phyloP scores from a whole-genome alignment of 2,329 filamentous ascomycete genomes.

The Plectosphaerella plurivora region DNA sequence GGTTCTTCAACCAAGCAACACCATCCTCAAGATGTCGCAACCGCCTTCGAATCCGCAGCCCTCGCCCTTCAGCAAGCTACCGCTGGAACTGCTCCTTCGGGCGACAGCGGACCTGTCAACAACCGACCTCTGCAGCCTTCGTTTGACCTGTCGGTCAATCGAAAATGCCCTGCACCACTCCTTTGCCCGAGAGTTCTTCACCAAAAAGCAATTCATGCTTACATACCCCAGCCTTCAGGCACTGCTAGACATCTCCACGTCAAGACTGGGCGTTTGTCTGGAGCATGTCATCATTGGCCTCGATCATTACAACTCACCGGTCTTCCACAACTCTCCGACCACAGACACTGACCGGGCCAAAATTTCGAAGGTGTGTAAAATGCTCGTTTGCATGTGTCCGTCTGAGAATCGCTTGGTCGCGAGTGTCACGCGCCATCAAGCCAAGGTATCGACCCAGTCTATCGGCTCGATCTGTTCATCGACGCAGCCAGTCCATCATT shows the following conservation, averaged over 20 bases:
- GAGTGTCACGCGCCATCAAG: too few species aligned
- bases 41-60: too few species aligned
- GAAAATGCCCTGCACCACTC: conserved; percentile 49
- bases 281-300: conserved; percentile 45
- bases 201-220: conserved; percentile 62
- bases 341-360: background rate
- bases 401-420: too few species aligned
- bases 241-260: conserved; percentile 48
- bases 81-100: conserved; percentile 54
- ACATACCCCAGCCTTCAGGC: conserved; percentile 50
- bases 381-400: too few species aligned
- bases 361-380: too few species aligned
- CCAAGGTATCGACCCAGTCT: too few species aligned
- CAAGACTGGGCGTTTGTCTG: conserved; percentile 32
- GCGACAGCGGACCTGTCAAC: conserved; percentile 52
- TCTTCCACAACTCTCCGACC: background rate
- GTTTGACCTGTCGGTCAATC: conserved; percentile 48
- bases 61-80: conserved; percentile 31
- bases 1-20: too few species aligned
- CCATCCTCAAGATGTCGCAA: too few species aligned
- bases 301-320: conserved; percentile 19
- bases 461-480: background rate
- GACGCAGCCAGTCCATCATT: too few species aligned
- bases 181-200: conserved; percentile 61
- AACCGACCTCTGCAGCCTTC: conserved; percentile 48